Evolutionary conservation across 108 stramenopile species (phyloP), one percentile per base, ranked within the genome.

Genomic region (Nannochloropsis gaditana): DNA sequence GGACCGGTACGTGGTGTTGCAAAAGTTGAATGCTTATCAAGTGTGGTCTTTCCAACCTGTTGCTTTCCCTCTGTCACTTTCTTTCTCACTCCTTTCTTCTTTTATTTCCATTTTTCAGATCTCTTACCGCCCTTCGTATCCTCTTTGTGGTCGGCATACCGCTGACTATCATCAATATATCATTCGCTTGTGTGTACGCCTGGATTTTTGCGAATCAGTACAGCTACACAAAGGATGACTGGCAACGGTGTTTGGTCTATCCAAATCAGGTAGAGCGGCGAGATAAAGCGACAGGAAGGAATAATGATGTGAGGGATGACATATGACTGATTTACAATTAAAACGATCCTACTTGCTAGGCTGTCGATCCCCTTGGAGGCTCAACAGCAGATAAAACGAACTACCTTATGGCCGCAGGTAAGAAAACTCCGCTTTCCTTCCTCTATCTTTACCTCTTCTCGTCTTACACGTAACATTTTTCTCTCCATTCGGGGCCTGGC

Each of bases 191-290:
- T 73, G 59, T n/a, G 19, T 73, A 73, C n/a, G 59, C 59, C 3
- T 73, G 59, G 59, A 4, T 73, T n/a, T 73, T 73, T 6, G 59
- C 59, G n/a, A 73, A 73, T 73, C 59, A 73, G 8, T 73, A 73
- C 8, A n/a, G 19, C 19, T 73, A 73, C 59, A 73, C 59, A 15
- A 73, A 73, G 59, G 59, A 73, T n/a, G 59, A 73, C 59, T 73
- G 59, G 59, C 59, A 73, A n/a, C 59, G 59, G 59, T 73, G 59
- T 73, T n/a, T 73, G 19, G n/a, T 73, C 3, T 73, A 73, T 73
- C 59, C 59, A 15, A 73, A 73, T n/a, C 59, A 73, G 59, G 59
- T 73, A 73, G 59, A n/a, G 3, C 15, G 2, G 4, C 3, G n/a
- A n/a, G 59, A 73, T n/a, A n/a, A 2, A n/a, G n/a, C 19, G 59